These are phyloP conservation scores for Blakeslea trispora DNA, from an alignment of 371 early-diverging fungal genomes.

Conservation along the genomic window DNA sequence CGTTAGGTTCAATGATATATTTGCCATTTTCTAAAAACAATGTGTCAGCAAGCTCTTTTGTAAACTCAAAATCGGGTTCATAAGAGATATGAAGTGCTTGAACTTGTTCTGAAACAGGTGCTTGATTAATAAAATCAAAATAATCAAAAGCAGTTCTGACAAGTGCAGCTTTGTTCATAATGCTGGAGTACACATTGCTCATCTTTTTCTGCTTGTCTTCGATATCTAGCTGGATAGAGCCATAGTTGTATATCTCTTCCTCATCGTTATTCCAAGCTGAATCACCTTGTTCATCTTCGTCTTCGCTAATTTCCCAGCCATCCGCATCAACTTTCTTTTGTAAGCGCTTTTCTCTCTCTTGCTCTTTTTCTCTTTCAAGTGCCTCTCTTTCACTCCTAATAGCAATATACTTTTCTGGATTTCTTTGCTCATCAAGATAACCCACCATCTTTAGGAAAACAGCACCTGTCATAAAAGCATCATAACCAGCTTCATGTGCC, in stretches of 20 bases:
- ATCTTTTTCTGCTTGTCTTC: slow-evolving; percentile 13
- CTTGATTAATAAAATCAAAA: slow-evolving; percentile 37
- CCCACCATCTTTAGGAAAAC: slow-evolving; percentile 38
- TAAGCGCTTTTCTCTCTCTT: slow-evolving; percentile 15
- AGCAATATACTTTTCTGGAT: slow-evolving; percentile 20
- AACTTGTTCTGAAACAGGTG: slow-evolving; percentile 16
- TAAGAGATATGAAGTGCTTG: slow-evolving; percentile 21
- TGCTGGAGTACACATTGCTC: slow-evolving; percentile 19
- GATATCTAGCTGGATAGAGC: slow-evolving; percentile 32
- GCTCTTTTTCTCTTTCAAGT: slow-evolving; percentile 19
- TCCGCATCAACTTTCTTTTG: slow-evolving; percentile 19
- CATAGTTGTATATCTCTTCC: slow-evolving; percentile 44
- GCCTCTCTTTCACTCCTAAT: slow-evolving; percentile 1
- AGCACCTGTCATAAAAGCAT: slow-evolving; percentile 83
- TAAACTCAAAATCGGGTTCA: not conserved
- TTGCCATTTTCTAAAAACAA: slow-evolving; percentile 30
- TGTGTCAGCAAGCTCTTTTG: slow-evolving; percentile 2
- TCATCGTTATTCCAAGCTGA: slow-evolving; percentile 25
- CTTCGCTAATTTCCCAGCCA: slow-evolving; percentile 45
- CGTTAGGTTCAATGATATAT: slow-evolving; percentile 27
- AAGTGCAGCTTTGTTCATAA: slow-evolving; percentile 35
- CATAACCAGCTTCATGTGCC: slow-evolving; percentile 92
- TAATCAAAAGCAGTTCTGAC: slow-evolving; percentile 40
- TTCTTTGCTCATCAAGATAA: slow-evolving; percentile 22
- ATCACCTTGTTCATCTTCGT: slow-evolving; percentile 27